A percentile compares a stretch with the other conserved stretches of the same genome.
Conservation (phyloP, 495 filamentous ascomycete species). For the Lophiostoma macrostomum region DNA sequence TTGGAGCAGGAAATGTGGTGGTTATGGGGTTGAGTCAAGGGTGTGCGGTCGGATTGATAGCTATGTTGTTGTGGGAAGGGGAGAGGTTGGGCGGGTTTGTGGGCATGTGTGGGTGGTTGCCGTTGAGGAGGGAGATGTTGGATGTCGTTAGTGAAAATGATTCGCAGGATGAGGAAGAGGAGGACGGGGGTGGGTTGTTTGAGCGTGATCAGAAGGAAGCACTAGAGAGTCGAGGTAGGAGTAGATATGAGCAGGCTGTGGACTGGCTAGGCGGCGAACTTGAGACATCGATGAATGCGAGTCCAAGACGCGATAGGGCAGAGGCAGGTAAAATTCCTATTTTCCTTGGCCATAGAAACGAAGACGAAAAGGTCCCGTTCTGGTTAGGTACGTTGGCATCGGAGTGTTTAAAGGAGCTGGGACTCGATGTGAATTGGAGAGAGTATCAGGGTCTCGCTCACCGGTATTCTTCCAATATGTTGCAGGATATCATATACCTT, state of each 20-base stretch:
- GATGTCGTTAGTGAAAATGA: slow-evolving; percentile 35
- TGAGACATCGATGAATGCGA: not conserved
- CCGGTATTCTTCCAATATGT: slow-evolving; percentile 50
- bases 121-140: slow-evolving; percentile 43
- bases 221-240: not conserved
- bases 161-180: slow-evolving; percentile 13
- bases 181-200: slow-evolving; percentile 15
- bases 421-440: slow-evolving; percentile 49
- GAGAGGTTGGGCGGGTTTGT: slow-evolving; percentile 45
- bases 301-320: not conserved
- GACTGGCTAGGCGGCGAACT: slow-evolving; percentile 21
- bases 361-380: slow-evolving; percentile 52
- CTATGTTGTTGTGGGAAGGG: slow-evolving; percentile 34
- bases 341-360: slow-evolving; percentile 53
- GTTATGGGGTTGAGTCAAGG: slow-evolving; percentile 57
- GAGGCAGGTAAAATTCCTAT: slow-evolving; percentile 38
- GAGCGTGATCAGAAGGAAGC: not conserved
- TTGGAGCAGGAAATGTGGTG: slow-evolving; percentile 46
- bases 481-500: slow-evolving; percentile 50
- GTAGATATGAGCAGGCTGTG: slow-evolving; percentile 1
- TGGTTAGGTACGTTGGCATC: slow-evolving; percentile 45
- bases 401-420: slow-evolving; percentile 42
- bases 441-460: slow-evolving; percentile 55
- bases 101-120: slow-evolving; percentile 57
- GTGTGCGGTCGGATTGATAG: slow-evolving; percentile 42